phyloP scores from a whole-genome alignment of 179 eudicot genomes.

The Drosera spatulata region DNA sequence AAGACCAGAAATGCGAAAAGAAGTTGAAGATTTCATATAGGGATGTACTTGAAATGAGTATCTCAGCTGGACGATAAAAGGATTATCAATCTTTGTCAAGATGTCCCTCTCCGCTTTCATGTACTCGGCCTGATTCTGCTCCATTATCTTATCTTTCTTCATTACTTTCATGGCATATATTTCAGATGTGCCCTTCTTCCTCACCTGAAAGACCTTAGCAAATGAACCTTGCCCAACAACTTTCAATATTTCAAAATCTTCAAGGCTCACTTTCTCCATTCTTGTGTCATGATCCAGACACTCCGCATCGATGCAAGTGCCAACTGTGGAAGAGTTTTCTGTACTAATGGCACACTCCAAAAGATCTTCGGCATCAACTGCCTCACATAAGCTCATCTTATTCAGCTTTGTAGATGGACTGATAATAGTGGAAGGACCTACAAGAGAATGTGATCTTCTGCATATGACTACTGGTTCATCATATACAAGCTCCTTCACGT shows the following conservation, averaged over 20 bases:
- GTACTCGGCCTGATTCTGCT: constrained; percentile 61
- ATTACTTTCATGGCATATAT: constrained; percentile 80
- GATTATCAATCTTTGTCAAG: constrained; percentile 55
- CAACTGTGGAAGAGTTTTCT: neutral
- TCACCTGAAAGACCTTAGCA: constrained; percentile 68
- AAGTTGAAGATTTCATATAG: no score
- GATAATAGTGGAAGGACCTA: no score
- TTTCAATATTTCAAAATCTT: constrained; percentile 64
- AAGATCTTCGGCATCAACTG: no score
- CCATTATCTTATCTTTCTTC: constrained; percentile 62
- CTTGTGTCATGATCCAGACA: constrained; percentile 1
- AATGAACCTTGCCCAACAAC: constrained; percentile 71
- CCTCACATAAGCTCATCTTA: no score
- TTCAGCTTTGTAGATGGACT: no score
- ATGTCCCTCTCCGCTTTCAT: constrained; percentile 66
- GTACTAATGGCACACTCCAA: no score
- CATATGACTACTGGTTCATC: neutral
- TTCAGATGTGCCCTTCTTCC: constrained; percentile 39
- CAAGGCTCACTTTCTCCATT: neutral
- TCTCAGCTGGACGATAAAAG: constrained; percentile 59
- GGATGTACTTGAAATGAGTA: constrained; percentile 56
- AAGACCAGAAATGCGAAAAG: neutral
- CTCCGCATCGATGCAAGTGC: constrained; percentile 9
- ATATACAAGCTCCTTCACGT: neutral
- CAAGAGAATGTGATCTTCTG: neutral